Evolutionary conservation across 495 filamentous ascomycete species (phyloP).

Genomic region (Penicillium psychrofluorescens): DNA sequence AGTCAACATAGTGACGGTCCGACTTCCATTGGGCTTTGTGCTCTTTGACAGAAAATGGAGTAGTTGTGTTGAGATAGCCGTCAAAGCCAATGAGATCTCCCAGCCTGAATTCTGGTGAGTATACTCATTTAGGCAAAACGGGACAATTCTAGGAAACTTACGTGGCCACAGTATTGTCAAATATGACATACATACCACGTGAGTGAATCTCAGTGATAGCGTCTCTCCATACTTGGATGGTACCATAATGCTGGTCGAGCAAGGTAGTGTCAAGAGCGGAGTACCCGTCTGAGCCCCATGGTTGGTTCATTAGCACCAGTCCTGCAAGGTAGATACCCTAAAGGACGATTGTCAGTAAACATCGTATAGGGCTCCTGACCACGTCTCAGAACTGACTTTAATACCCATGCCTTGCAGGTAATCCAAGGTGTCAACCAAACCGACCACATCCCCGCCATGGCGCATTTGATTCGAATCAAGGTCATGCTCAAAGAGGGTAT

Average conservation of each 20-base stretch:
- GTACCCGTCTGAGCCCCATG: conserved; percentile 64
- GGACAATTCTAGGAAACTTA: conserved; percentile 26
- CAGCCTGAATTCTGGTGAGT: conserved; percentile 33
- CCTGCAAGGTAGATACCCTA: conserved; percentile 65
- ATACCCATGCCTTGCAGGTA: conserved; percentile 72
- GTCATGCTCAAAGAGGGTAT: conserved; percentile 63
- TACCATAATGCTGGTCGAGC: conserved; percentile 63
- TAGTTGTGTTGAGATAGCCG: conserved; percentile 57
- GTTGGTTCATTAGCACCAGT: conserved; percentile 60
- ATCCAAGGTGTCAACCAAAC: conserved; percentile 59
- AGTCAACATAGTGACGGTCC: conserved; percentile 55
- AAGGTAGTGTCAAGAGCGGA: conserved; percentile 63
- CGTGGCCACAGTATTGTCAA: conserved; percentile 68
- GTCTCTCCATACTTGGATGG: conserved; percentile 54
- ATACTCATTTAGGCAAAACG: neutral
- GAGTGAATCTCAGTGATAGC: conserved; percentile 58
- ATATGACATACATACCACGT: conserved; percentile 62
- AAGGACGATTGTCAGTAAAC: neutral
- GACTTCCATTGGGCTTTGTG: conserved; percentile 55
- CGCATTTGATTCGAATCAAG: conserved; percentile 61
- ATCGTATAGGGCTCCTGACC: no score
- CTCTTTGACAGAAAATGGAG: conserved; percentile 51
- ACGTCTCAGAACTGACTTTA: conserved; percentile 37
- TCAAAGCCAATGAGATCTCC: conserved; percentile 64
- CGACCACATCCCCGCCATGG: conserved; percentile 64